A percentile compares a stretch with the other conserved stretches of the same genome.
Evolutionary conservation across 2,329 filamentous ascomycete genomes (phyloP).

Genomic region (Trichoderma hamatum): DNA sequence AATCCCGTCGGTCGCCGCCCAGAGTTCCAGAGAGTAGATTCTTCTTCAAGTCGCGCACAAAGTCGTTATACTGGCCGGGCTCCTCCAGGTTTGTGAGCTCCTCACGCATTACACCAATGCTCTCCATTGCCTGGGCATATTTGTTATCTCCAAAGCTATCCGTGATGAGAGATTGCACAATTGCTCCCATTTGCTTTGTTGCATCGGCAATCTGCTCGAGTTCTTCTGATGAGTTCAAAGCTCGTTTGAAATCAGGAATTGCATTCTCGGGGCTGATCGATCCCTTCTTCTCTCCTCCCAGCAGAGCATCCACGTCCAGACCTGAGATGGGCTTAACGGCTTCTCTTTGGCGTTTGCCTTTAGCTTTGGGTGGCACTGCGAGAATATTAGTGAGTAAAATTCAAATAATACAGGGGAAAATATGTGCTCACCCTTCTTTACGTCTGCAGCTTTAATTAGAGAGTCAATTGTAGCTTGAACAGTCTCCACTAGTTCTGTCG

Average conservation of each 20-base stretch:
- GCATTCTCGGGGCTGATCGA: conserved; percentile 69
- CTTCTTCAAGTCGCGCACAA: conserved; percentile 71
- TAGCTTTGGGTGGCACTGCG: conserved; percentile 75
- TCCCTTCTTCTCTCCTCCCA: conserved; percentile 57
- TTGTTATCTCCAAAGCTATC: conserved; percentile 74
- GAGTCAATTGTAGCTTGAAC: conserved; percentile 61
- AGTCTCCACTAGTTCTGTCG: conserved; percentile 64
- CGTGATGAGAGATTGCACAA: conserved; percentile 70
- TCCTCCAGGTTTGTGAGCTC: conserved; percentile 76
- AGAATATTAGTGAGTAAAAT: conserved; percentile 30
- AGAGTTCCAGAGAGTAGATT: conserved; percentile 70
- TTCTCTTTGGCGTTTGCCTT: conserved; percentile 71
- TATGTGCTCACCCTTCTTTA: conserved; percentile 71
- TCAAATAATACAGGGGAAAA: no score
- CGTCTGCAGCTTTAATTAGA: conserved; percentile 70
- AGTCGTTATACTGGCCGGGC: conserved; percentile 74
- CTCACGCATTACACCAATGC: conserved; percentile 75
- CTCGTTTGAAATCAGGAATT: conserved; percentile 87
- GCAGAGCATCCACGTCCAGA: conserved; percentile 80
- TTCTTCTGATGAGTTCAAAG: conserved; percentile 63
- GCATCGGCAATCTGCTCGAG: conserved; percentile 67
- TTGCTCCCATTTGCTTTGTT: conserved; percentile 71
- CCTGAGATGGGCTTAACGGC: conserved; percentile 83
- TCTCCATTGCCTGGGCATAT: conserved; percentile 76
- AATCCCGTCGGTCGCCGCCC: conserved; percentile 75